Percentiles rank a stretch among this genome's conserved stretches.
Evolutionary conservation across 1,284 basidiomycete genomes (phyloP).

Genomic region (Tylopilus sp.): DNA sequence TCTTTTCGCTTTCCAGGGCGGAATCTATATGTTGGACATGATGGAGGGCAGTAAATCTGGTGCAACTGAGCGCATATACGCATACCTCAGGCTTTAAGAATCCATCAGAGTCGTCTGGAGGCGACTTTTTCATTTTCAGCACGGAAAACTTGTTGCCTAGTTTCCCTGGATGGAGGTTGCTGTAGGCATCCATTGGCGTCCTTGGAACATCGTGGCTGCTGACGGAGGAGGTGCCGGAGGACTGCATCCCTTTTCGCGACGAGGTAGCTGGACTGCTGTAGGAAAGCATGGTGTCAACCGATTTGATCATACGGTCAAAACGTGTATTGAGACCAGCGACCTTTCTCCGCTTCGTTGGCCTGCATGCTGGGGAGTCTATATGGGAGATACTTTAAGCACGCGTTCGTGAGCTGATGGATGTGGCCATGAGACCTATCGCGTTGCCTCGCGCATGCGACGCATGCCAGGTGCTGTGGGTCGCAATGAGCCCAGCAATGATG

Average conservation of each 20-base stretch:
- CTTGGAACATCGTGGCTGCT: conserved; percentile 51
- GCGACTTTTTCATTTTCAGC: conserved; percentile 49
- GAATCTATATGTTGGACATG: conserved; percentile 29
- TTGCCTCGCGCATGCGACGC: conserved; percentile 14
- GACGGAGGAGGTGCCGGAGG: conserved; percentile 55
- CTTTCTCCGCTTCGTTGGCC: conserved; percentile 53
- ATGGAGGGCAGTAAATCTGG: conserved; percentile 19
- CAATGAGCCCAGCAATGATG: not conserved
- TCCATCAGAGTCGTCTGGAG: conserved; percentile 22
- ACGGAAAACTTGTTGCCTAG: conserved; percentile 52
- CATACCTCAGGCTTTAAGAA: conserved; percentile 36
- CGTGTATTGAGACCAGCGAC: conserved; percentile 61
- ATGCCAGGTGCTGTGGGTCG: conserved; percentile 11
- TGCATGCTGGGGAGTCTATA: conserved; percentile 22
- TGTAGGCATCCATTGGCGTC: conserved; percentile 55
- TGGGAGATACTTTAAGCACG: conserved; percentile 17
- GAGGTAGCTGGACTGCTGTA: conserved; percentile 32
- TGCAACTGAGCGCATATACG: conserved; percentile 44
- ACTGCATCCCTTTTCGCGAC: conserved; percentile 44
- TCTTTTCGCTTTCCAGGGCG: conserved; percentile 24
- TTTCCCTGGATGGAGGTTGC: conserved; percentile 40
- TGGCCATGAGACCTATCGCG: conserved; percentile 29
- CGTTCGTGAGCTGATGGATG: not conserved
- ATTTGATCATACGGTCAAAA: conserved; percentile 69
- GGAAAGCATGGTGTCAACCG: conserved; percentile 54